These are phyloP conservation scores for Fusarium annulatum DNA, from an alignment of 2,329 filamentous ascomycete species.

Conservation along the genomic window DNA sequence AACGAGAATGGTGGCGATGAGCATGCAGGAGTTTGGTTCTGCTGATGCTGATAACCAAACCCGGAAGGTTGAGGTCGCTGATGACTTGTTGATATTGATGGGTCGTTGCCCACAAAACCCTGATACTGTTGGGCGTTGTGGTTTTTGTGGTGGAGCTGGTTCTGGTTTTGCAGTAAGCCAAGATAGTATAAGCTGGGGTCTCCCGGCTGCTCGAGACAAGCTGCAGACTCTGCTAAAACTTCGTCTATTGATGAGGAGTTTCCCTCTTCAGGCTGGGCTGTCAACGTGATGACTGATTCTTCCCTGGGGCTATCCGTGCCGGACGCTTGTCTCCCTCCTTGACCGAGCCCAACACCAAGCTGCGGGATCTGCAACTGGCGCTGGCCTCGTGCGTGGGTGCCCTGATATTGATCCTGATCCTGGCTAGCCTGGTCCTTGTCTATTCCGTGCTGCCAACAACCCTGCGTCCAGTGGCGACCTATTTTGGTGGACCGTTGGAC, in stretches of 20 bases:
- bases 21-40: constrained; percentile 20
- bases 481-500: constrained; percentile 44
- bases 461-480: constrained; percentile 37
- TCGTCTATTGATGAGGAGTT: constrained; percentile 21
- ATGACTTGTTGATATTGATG: constrained; percentile 23
- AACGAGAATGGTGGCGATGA: constrained; percentile 31
- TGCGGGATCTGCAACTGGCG: constrained; percentile 43
- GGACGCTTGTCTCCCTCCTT: constrained; percentile 39
- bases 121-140: constrained; percentile 21
- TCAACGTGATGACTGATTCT: constrained; percentile 20
- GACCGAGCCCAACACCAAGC: constrained; percentile 43
- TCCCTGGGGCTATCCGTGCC: constrained; percentile 18
- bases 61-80: constrained; percentile 21
- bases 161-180: constrained; percentile 35
- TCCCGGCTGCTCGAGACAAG: constrained; percentile 26
- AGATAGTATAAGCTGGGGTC: constrained; percentile 34
- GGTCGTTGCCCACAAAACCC: constrained; percentile 21
- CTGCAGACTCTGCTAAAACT: constrained; percentile 27
- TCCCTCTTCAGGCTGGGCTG: constrained; percentile 15
- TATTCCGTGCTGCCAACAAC: constrained; percentile 32
- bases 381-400: constrained; percentile 41
- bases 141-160: constrained; percentile 25
- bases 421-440: constrained; percentile 30
- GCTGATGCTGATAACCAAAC: constrained; percentile 27
- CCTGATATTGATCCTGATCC: constrained; percentile 39